phyloP scores from a whole-genome alignment of 2,329 filamentous ascomycete species.

The Aspergillus vadensis region DNA sequence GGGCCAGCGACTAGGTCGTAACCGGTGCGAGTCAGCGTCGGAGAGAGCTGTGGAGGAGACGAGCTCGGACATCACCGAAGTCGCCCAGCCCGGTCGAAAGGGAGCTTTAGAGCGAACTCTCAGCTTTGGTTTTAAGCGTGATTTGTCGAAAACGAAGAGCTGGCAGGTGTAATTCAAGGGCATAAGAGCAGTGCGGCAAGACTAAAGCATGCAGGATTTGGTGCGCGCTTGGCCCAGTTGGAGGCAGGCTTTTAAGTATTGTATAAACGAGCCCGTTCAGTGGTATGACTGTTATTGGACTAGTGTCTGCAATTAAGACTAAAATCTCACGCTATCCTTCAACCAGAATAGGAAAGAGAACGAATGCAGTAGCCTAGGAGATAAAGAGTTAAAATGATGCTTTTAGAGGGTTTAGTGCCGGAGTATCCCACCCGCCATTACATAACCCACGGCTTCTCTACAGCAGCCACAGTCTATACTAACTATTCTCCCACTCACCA shows the following conservation, averaged over 20 bases:
- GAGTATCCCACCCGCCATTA: too few relatives aligned
- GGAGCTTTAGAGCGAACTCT: conserved; percentile 32
- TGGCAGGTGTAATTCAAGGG: conserved; percentile 26
- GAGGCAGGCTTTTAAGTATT: neutral
- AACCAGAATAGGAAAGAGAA: neutral
- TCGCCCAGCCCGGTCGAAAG: conserved; percentile 29
- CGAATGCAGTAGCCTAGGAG: too few relatives aligned
- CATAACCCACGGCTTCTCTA: too few relatives aligned
- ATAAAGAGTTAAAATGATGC: too few relatives aligned
- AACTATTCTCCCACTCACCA: neutral
- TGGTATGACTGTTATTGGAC: neutral
- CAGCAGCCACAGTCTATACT: neutral
- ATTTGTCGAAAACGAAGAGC: conserved; percentile 42
- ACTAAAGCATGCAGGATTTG: neutral
- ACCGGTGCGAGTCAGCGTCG: conserved; percentile 28
- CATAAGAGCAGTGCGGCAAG: neutral
- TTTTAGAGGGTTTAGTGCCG: too few relatives aligned
- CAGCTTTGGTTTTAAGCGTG: conserved; percentile 39
- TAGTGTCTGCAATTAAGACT: neutral
- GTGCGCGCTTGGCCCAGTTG: neutral
- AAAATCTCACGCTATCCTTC: neutral
- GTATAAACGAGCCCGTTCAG: neutral
- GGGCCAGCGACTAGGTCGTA: conserved; percentile 36
- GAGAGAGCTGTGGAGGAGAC: conserved; percentile 28
- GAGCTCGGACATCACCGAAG: conserved; percentile 20